Evolutionary conservation across 768 basidiomycete species (phyloP).

Genomic region (Podaxis rugospora): DNA sequence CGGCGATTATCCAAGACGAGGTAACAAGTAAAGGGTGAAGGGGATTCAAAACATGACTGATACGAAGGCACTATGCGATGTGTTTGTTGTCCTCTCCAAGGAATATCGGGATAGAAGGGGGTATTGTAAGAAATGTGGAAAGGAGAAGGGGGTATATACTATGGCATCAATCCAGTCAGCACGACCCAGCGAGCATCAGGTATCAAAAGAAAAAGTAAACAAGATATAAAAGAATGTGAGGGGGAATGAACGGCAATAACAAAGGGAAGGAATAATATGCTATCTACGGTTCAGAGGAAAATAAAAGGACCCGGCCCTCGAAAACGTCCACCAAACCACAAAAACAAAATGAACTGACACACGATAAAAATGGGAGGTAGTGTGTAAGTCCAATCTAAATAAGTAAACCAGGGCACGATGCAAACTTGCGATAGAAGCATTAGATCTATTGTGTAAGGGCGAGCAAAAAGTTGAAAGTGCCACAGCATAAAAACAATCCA

Average conservation of each 20-base stretch:
- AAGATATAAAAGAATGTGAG: background rate
- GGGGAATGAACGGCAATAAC: background rate
- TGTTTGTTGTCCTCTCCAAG: no score
- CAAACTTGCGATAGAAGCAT: background rate
- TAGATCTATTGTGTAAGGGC: background rate
- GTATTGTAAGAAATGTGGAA: no score
- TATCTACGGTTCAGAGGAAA: background rate
- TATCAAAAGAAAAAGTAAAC: background rate
- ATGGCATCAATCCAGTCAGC: background rate
- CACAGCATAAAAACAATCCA: background rate
- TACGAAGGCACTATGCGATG: no score
- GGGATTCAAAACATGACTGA: no score
- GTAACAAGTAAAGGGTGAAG: no score
- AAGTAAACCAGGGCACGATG: background rate
- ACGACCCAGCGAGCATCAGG: background rate
- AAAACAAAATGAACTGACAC: background rate
- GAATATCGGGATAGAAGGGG: no score
- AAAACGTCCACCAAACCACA: background rate
- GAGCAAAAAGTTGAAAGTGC: no score
- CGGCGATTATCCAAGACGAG: no score
- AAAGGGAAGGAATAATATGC: background rate
- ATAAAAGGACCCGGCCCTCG: background rate
- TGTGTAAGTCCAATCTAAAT: background rate
- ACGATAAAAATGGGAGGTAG: background rate
- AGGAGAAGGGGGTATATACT: background rate